phyloP scores from a whole-genome alignment of 2,329 filamentous ascomycete species.

The Pezicula rhizophila region DNA sequence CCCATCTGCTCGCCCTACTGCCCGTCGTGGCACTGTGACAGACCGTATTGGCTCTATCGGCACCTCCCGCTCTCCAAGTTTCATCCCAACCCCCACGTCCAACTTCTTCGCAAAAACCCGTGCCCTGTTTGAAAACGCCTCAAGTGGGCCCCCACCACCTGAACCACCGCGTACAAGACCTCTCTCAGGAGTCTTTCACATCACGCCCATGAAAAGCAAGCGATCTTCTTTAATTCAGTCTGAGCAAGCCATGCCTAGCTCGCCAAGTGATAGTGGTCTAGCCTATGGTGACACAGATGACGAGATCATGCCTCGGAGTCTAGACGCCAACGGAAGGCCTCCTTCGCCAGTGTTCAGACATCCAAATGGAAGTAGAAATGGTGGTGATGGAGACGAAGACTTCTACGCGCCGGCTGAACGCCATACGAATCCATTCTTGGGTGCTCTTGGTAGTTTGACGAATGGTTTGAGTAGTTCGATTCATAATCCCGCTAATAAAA shows the following conservation, averaged over 20 bases:
- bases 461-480: conserved; percentile 11
- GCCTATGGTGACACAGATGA: conserved; percentile 4
- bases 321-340: conserved; percentile 11
- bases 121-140: conserved; percentile 19
- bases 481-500: conserved; percentile 12
- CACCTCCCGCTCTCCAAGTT: neutral
- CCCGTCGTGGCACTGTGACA: neutral
- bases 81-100: neutral
- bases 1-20: neutral
- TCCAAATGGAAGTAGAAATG: neutral
- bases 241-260: too few relatives aligned
- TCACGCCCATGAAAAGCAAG: conserved; percentile 1
- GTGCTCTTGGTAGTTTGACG: conserved; percentile 4
- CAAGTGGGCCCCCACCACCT: conserved; percentile 3
- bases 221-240: conserved; percentile 7
- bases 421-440: conserved; percentile 9
- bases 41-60: neutral
- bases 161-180: conserved; percentile 1
- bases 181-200: conserved; percentile 6
- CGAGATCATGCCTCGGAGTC: conserved; percentile 6
- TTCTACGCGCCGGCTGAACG: neutral
- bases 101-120: conserved; percentile 21
- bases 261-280: too few relatives aligned
- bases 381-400: neutral
- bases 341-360: conserved; percentile 11